These are phyloP conservation scores for Fusarium multiceps DNA, from an alignment of 2,329 filamentous ascomycete genomes.

Conservation along the genomic window DNA sequence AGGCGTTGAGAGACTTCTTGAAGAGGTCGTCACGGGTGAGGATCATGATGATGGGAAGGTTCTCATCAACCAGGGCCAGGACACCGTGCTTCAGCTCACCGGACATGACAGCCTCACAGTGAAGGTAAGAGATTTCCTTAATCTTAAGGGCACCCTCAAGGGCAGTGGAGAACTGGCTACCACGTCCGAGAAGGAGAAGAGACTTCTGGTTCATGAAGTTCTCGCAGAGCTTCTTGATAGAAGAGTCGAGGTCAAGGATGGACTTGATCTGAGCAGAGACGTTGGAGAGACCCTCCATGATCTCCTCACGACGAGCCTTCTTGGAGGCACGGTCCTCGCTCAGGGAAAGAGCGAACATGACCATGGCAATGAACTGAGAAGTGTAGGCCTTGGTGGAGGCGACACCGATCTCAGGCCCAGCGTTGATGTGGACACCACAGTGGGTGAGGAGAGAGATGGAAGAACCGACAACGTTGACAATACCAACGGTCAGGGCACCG, in stretches of 20 bases:
- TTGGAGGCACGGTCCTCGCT: slow-evolving; percentile 98
- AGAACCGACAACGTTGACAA: slow-evolving; percentile 98
- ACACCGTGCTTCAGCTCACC: slow-evolving; percentile 99
- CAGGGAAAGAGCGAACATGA: slow-evolving; percentile 98
- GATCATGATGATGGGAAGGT: slow-evolving; percentile 99
- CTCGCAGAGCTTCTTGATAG: slow-evolving; percentile 93
- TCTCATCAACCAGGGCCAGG: slow-evolving; percentile 95
- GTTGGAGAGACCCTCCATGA: slow-evolving; percentile 90
- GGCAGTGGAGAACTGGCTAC: slow-evolving; percentile 95
- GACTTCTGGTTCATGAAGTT: slow-evolving; percentile 99
- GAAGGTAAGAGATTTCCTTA: slow-evolving; percentile 99
- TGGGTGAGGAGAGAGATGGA: slow-evolving; percentile 99
- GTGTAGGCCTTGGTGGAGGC: slow-evolving; percentile 99
- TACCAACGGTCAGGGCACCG: slow-evolving; percentile 94
- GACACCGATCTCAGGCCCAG: slow-evolving; percentile 97
- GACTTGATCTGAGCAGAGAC: slow-evolving; percentile 92
- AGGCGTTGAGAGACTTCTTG: slow-evolving; percentile 98
- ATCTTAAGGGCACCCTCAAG: slow-evolving; percentile 98
- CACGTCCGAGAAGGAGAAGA: slow-evolving; percentile 90
- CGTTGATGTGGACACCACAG: slow-evolving; percentile 99
- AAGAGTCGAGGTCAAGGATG: slow-evolving; percentile 89
- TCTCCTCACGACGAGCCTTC: slow-evolving; percentile 89
- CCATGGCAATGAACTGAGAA: slow-evolving; percentile 99
- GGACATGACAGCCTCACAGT: slow-evolving; percentile 99
- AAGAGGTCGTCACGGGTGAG: slow-evolving; percentile 96